Base-by-base conservation (phyloP, 2,329 filamentous ascomycete species). In the Chrysoporthe cubensis region DNA sequence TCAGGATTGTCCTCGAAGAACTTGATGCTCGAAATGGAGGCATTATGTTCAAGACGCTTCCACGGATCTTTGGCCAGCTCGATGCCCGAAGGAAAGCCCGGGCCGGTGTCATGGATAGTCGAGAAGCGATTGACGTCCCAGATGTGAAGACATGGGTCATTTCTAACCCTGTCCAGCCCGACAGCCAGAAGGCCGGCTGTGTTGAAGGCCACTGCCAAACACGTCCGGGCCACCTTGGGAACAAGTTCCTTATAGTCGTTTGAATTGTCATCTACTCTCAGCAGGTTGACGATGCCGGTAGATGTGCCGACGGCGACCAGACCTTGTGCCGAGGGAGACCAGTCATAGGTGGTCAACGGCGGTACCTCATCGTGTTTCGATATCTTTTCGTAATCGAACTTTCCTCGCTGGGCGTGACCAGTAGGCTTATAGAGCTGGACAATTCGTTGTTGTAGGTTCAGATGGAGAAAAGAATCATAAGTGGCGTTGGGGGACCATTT, bases 201-300 rank as follows among this genome's bases (percentile, higher is more conserved):
- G 74, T 89, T 95, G 79, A 96, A 94, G 3, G 92, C 90, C 52
- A 96, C 91, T 0, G 92, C 91, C 74, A 95, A 93, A 73, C 91
- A 95, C 56, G 90, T 90, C 57, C 93, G 87, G 65, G 91, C 87
- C 76, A 93, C 88, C 76, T 92, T 93, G 59, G 94, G 85, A 26
- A 87, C 87, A 69, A 94, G 87, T 62, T 91, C 88, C 61, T 88
- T 76, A 71, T 87, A 87, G 44, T 84, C 86, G 74, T 87, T 93
- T 64, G 85, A 90, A 71, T 88, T 86, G 72, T 92, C 88, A 74
- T 93, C 89, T 60, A 96, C 85, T 69, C 89, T 86, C 66, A 96
- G 80, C 26, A 96, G 81, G 71, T 91, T 90, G 71, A 94, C 91
- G 66, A 93, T 88, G 61, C 93, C 93, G 50, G 88, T 89, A 16